Evolutionary conservation across 2,329 filamentous ascomycete genomes (phyloP).

Genomic region (Venturia aucupariae): DNA sequence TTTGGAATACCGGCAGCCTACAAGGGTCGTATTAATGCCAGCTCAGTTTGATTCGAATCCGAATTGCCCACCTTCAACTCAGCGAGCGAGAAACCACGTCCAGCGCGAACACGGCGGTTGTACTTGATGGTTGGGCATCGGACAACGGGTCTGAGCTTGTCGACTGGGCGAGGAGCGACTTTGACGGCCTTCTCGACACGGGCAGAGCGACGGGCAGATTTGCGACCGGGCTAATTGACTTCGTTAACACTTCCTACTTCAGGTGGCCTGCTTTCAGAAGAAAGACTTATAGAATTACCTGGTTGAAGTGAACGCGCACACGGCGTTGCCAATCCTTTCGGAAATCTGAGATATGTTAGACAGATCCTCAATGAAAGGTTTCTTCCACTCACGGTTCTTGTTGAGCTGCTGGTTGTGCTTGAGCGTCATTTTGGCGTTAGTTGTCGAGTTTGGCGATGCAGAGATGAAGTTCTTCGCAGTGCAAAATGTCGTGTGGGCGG

Average conservation of each 20-base stretch:
- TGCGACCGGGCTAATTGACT: conserved; percentile 74
- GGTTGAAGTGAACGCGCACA: conserved; percentile 99
- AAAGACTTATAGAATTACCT: conserved; percentile 62
- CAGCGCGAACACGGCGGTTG: conserved; percentile 94
- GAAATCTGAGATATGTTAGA: conserved; percentile 60
- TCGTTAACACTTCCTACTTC: conserved; percentile 23
- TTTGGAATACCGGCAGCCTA: conserved; percentile 93
- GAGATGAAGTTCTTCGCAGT: not conserved
- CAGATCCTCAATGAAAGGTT: conserved; percentile 11
- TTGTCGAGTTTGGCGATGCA: not conserved
- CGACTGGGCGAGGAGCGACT: conserved; percentile 90
- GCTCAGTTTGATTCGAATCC: not conserved
- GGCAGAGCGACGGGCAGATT: conserved; percentile 82
- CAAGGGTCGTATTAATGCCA: conserved; percentile 19
- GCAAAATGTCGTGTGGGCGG: not conserved
- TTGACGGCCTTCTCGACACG: conserved; percentile 92
- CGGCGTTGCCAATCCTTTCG: conserved; percentile 99
- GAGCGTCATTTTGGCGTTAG: conserved; percentile 57
- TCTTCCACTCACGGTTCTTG: conserved; percentile 57
- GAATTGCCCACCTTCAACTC: conserved; percentile 83
- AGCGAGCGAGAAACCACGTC: conserved; percentile 93
- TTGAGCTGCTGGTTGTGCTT: conserved; percentile 99
- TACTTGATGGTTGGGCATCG: conserved; percentile 98
- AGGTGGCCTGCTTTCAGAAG: conserved; percentile 44
- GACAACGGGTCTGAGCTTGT: conserved; percentile 92